Evolutionary conservation across 2,329 filamentous ascomycete genomes (phyloP).

Genomic region (Venturia pyrina): DNA sequence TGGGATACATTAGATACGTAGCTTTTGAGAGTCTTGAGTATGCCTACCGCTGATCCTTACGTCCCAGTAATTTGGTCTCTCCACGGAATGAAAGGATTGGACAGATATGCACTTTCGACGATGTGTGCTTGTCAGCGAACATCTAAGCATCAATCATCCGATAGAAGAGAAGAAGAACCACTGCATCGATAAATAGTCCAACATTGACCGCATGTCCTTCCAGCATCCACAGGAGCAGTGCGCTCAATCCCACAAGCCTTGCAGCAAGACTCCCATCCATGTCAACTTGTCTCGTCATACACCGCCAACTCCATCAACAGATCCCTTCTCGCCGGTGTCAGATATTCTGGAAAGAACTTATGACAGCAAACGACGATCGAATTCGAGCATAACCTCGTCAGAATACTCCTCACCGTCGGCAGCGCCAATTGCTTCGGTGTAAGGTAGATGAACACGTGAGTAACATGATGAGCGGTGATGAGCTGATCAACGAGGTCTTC

Average conservation of each 20-base stretch:
- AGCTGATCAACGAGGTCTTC: background rate
- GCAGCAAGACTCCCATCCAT: background rate
- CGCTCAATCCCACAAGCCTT: background rate
- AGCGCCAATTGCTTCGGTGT: slow-evolving; percentile 6
- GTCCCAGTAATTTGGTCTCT: too few species aligned
- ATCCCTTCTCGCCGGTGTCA: slow-evolving; percentile 1
- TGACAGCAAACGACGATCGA: background rate
- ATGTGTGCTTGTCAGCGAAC: too few species aligned
- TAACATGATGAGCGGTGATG: background rate
- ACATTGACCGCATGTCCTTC: background rate
- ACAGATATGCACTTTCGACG: too few species aligned
- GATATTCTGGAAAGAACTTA: slow-evolving; percentile 5
- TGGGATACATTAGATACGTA: too few species aligned
- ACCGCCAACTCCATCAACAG: slow-evolving; percentile 5
- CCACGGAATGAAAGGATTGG: too few species aligned
- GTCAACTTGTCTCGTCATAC: slow-evolving; percentile 7
- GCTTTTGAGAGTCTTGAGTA: too few species aligned
- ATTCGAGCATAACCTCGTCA: background rate
- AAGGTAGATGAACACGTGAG: slow-evolving; percentile 4
- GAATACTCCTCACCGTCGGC: background rate
- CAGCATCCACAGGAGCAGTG: background rate
- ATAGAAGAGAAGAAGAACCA: background rate
- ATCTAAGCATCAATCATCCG: background rate
- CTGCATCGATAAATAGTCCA: background rate
- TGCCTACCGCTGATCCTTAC: too few species aligned